Base-by-base conservation (phyloP, 2,329 filamentous ascomycete genomes). In the Boeremia exigua region DNA sequence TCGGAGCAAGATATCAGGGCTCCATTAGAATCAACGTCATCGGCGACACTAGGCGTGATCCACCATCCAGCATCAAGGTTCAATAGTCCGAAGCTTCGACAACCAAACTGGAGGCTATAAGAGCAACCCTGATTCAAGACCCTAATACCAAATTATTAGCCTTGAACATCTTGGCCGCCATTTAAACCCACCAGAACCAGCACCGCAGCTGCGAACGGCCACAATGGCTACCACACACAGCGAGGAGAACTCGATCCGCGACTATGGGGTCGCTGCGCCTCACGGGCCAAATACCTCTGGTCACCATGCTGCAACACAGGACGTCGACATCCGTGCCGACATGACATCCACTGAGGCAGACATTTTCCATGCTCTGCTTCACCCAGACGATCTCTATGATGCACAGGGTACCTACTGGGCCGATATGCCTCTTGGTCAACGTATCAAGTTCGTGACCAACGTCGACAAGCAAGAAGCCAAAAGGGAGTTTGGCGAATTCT, bases 331-430 rank as follows among this genome's bases (percentile, higher is more conserved):
- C 62, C 71, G 64, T 64, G 73, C 58, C 27, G 72, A 73, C 62
- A 88, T 88, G 85, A 82, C 80, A 60, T 70, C 77, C 32, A 78
- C 82, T 55, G 87, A 90, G 72, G 80, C 80, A 59, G 81, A 79
- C 37, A 83, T 88, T 66, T 96, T 97, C 80, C 84, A 89, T 68
- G 86, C 88, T 64, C 81, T 97, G 54, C 89, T 96, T 53, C 89
- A 90, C 51, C 94, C 94, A 2, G 91, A 96, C 71, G 94, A 98
- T 79, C 89, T 87, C 61, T 97, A 94, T 79, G 91, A 89, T 52
- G 78, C 84, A 51, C 86, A 93, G 17, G 94, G 94, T 58, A 84
- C 86, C 63, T 98, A 98, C 84, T 98, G 93, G 93, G 94, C 93
- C 30, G 94, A 97, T 73, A 81, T 98, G 67, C 87, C 88, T 17